These are phyloP conservation scores for Turnera subulata DNA, from an alignment of 345 rosid species.

Conservation along the genomic window DNA sequence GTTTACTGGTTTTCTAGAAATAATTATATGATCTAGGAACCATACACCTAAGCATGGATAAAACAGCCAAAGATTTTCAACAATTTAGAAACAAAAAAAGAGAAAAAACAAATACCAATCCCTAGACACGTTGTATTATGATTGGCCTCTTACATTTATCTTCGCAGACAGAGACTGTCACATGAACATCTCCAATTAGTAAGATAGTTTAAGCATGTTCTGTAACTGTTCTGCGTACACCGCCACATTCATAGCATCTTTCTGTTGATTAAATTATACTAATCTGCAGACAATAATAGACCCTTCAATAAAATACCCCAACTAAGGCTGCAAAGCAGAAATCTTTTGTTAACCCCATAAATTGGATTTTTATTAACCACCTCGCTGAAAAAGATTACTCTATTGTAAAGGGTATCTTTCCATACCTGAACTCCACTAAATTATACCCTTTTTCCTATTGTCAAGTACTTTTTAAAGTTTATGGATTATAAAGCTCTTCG, in stretches of 20 bases:
- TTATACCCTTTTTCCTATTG: constrained; percentile 5
- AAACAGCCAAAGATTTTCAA: no score
- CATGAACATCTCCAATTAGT: constrained; percentile 18
- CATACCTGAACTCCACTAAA: constrained; percentile 47
- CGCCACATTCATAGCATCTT: constrained; percentile 50
- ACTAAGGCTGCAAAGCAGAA: constrained; percentile 28
- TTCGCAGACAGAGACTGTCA: constrained; percentile 35
- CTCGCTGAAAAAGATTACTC: constrained; percentile 7
- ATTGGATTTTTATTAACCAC: constrained; percentile 30
- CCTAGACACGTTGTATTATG: constrained; percentile 24
- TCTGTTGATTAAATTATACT: constrained; percentile 13
- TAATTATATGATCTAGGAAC: no score
- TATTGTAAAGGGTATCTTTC: constrained; percentile 34
- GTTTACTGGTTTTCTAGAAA: no score
- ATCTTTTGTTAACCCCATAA: constrained; percentile 30
- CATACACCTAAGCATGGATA: no score
- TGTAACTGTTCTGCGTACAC: constrained; percentile 17
- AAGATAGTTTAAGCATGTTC: neutral
- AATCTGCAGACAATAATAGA: constrained; percentile 43
- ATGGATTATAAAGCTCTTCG: constrained; percentile 25
- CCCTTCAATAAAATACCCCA: constrained; percentile 10
- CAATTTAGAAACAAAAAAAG: no score
- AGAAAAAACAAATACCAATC: constrained; percentile 11
- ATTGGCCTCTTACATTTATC: constrained; percentile 26
- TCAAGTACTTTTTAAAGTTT: constrained; percentile 14